These are phyloP conservation scores for Elongisporangium anandrum DNA, from an alignment of 352 stramenopile genomes.

Conservation along the genomic window DNA sequence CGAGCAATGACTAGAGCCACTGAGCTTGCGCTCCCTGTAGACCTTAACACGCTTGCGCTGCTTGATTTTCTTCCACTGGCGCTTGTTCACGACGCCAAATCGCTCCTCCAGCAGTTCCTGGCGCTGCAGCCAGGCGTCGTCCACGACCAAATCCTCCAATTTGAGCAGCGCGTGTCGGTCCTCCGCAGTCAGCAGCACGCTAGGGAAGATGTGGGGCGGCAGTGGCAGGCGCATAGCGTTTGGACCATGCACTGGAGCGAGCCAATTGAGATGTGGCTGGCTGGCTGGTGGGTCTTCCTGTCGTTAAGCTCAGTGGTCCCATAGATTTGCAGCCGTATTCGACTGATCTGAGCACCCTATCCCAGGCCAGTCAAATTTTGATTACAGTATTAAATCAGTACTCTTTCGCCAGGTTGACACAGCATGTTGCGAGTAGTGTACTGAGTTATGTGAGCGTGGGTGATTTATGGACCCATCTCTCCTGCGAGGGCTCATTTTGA, in stretches of 20 bases:
- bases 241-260: neutral
- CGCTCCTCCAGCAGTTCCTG: slow-evolving; percentile 1
- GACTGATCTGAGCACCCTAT: neutral
- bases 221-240: slow-evolving; percentile 21
- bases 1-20: too few relatives aligned
- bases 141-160: slow-evolving; percentile 14
- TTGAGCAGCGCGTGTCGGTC: slow-evolving; percentile 9
- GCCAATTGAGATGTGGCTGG: neutral
- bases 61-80: slow-evolving; percentile 29
- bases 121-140: neutral
- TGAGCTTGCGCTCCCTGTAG: slow-evolving; percentile 15
- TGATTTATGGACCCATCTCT: neutral
- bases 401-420: neutral
- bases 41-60: slow-evolving; percentile 22
- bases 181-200: slow-evolving; percentile 8
- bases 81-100: slow-evolving; percentile 2
- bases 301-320: too few relatives aligned
- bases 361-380: neutral
- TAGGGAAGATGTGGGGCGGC: slow-evolving; percentile 18
- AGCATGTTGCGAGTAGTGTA: neutral
- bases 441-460: neutral
- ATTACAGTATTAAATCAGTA: neutral
- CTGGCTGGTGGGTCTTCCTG: neutral
- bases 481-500: neutral
- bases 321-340: neutral